A percentile compares a stretch with the other conserved stretches of the same genome.
phyloP scores from a whole-genome alignment of 139 green algal species.

The Pycnococcus provasolii region DNA sequence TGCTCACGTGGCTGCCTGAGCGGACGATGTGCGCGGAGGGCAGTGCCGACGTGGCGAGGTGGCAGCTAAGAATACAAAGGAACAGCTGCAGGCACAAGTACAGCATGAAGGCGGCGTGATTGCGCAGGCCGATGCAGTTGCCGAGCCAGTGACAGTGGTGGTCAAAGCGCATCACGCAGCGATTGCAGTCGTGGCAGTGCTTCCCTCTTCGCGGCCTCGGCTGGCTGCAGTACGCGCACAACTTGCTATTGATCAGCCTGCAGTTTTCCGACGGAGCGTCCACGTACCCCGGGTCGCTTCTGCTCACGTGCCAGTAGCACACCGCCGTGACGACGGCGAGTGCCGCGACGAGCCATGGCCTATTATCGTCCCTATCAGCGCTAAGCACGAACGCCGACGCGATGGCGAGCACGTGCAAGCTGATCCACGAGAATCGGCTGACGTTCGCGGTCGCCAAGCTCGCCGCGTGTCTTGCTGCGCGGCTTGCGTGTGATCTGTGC shows the following conservation, averaged over 20 bases:
- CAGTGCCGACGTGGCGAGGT: slow-evolving; percentile 23
- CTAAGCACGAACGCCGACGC: too few relatives aligned
- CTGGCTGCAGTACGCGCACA: slow-evolving; percentile 28
- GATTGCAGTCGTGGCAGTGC: slow-evolving; percentile 65
- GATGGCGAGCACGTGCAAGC: too few relatives aligned
- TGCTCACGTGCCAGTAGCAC: too few relatives aligned
- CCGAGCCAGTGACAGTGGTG: slow-evolving; percentile 68
- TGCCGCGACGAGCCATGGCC: too few relatives aligned
- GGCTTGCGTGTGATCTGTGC: too few relatives aligned
- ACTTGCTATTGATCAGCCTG: neutral
- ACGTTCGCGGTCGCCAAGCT: too few relatives aligned
- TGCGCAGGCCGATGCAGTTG: slow-evolving; percentile 55
- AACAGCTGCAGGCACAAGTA: neutral
- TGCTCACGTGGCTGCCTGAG: neutral
- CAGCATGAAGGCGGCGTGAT: slow-evolving; percentile 16
- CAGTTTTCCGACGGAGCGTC: neutral
- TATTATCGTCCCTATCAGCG: too few relatives aligned
- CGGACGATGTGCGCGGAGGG: neutral
- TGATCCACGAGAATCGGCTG: too few relatives aligned
- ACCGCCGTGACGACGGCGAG: too few relatives aligned
- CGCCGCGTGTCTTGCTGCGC: too few relatives aligned
- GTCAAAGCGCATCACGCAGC: slow-evolving; percentile 66
- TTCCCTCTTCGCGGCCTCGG: slow-evolving; percentile 51
- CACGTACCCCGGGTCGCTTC: too few relatives aligned
- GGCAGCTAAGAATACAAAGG: slow-evolving; percentile 20